Base-by-base conservation (phyloP, 805 yeast genomes). In the Metschnikowia drakensbergensis region DNA sequence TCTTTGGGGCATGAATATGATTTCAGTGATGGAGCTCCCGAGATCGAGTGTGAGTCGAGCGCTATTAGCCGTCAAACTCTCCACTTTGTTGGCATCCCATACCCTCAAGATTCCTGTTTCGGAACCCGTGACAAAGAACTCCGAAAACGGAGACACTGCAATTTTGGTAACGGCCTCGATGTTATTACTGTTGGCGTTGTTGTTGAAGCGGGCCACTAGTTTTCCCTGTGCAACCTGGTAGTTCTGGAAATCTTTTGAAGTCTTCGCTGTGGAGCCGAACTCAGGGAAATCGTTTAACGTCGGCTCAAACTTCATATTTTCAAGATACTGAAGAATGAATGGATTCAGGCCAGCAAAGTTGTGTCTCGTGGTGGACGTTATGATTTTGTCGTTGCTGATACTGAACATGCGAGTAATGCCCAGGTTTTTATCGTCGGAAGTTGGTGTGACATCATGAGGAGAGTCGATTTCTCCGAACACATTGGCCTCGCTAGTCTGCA, bases 61-160 rank as follows among this genome's bases (percentile, higher is more conserved):
- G 6, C 51, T 75, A 68, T 29, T 78, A 77, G 7, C 77, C 68
- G 3, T 82, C 79, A 84, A 86, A 47, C 77, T 77, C 45, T 83
- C 88, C 33, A 91, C 66, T 49, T 82, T 79, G 7, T 68, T 58
- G 0, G 83, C 65, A 59, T 88, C 95, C 97, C 97, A 94, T 0
- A 92, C 65, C 54, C 81, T 84, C 35, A 94, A 58, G 1, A 69
- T 60, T 0, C 97, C 96, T 28, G 77, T 76, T 42, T 83, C 86
- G 6, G 94, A 88, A 2, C 90, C 96, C 1, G 94, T 83, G 2
- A 89, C 68, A 53, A 92, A 82, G 54, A 80, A 84, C 25, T 78
- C 77, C 11, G 81, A 76, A 28, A 84, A 82, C 0, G 85, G 82
- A 4, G 87, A 75, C 0, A 80, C 76, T 1, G 75, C 79, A 6